A percentile compares a stretch with the other conserved stretches of the same genome.
phyloP scores from a whole-genome alignment of 441 rosid genomes.

The Aleurites moluccanus region DNA sequence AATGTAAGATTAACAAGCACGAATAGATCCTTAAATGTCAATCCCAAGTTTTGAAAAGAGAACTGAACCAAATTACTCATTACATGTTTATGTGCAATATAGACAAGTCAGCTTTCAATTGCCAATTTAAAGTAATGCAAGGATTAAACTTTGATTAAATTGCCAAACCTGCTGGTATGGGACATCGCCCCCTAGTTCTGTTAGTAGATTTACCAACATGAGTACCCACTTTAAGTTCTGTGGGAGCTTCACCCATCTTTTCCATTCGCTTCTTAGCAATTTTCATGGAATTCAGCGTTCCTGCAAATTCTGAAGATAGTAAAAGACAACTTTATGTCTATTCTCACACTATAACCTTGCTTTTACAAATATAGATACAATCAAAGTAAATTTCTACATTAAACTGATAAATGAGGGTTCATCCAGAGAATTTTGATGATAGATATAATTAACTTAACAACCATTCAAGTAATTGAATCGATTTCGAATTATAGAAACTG shows the following conservation, averaged over 20 bases:
- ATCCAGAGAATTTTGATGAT: not conserved
- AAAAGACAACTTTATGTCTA: not conserved
- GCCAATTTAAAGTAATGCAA: not conserved
- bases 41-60: not conserved
- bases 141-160: slow-evolving; percentile 1
- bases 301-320: slow-evolving; percentile 11
- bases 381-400: not conserved
- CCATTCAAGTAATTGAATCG: not conserved
- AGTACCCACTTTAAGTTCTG: slow-evolving; percentile 15
- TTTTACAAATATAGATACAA: too few species aligned
- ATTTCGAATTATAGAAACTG: too few species aligned
- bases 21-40: not conserved
- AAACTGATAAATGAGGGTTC: not conserved
- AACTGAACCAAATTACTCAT: not conserved
- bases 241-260: slow-evolving; percentile 26
- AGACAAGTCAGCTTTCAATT: not conserved
- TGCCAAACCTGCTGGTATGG: slow-evolving; percentile 32
- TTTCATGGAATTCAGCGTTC: slow-evolving; percentile 36
- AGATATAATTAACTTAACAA: too few species aligned
- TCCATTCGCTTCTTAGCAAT: slow-evolving; percentile 30
- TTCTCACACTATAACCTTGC: too few species aligned
- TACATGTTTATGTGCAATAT: not conserved
- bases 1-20: not conserved
- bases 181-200: slow-evolving; percentile 21
- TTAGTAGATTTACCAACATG: slow-evolving; percentile 31